phyloP scores from a whole-genome alignment of 2,329 filamentous ascomycete genomes.

The Davidsoniella neocaledoniae region DNA sequence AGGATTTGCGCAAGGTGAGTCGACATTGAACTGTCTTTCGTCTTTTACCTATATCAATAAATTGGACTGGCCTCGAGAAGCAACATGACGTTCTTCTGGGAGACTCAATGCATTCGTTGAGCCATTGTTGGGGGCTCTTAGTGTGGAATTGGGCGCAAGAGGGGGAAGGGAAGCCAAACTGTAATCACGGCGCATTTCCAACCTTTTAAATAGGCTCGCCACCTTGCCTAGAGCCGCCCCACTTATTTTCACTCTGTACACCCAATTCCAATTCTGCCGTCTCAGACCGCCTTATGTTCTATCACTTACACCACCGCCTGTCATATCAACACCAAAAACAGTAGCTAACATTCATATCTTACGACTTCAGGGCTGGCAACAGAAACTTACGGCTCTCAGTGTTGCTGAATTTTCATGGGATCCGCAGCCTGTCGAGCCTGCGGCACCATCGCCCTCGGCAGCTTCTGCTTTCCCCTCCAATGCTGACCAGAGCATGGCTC shows the following conservation, averaged over 20 bases:
- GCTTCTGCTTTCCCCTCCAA: slow-evolving; percentile 15
- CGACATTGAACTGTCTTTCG: not conserved
- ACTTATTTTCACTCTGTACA: not conserved
- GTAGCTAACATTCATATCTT: too few species aligned
- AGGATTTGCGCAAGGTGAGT: slow-evolving; percentile 77
- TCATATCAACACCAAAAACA: not conserved
- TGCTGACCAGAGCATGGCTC: slow-evolving; percentile 17
- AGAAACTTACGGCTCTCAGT: slow-evolving; percentile 67
- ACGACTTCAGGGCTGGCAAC: slow-evolving; percentile 66
- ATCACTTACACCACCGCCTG: not conserved
- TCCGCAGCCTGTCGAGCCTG: slow-evolving; percentile 47
- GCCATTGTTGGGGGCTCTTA: not conserved
- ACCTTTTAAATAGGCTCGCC: slow-evolving; percentile 9
- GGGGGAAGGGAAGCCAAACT: slow-evolving; percentile 4
- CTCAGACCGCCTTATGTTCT: slow-evolving; percentile 11
- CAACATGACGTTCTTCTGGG: too few species aligned
- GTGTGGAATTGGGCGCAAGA: not conserved
- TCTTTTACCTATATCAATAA: too few species aligned
- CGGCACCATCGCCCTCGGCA: slow-evolving; percentile 15
- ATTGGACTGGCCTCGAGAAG: too few species aligned
- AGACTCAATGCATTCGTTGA: not conserved
- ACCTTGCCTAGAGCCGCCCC: not conserved
- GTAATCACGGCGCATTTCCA: slow-evolving; percentile 7
- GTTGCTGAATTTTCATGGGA: slow-evolving; percentile 94
- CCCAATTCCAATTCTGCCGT: slow-evolving; percentile 4